Conservation (phyloP, 306 rosid genomes). For the Carpinus viminea region DNA sequence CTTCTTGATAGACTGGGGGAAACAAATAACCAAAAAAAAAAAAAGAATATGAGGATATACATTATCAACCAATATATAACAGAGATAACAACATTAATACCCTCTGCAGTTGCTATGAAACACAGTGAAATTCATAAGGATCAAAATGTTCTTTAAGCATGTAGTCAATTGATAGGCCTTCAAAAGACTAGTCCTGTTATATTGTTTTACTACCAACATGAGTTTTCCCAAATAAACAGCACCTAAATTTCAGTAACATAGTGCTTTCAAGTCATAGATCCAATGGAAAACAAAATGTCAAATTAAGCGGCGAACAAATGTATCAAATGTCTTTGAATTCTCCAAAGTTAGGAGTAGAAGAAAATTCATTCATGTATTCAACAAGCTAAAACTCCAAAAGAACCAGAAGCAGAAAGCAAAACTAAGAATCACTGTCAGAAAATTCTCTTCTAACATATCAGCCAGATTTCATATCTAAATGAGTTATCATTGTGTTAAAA, state of each 20-base stretch:
- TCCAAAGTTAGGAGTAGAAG: background rate
- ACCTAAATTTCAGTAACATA: background rate
- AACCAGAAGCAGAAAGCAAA: background rate
- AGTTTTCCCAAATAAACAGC: background rate
- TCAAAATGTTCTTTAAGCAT: background rate
- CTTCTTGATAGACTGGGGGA: slow-evolving; percentile 28
- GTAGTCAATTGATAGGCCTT: background rate
- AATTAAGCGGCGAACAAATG: background rate
- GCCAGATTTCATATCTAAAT: background rate
- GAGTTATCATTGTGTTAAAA: background rate
- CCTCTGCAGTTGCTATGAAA: background rate
- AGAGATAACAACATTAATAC: background rate
- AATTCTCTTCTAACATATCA: background rate
- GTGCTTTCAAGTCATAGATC: background rate
- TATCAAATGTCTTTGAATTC: background rate
- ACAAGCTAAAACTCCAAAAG: background rate
- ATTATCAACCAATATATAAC: background rate
- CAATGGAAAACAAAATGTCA: background rate
- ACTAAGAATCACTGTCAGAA: background rate
- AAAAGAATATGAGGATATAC: slow-evolving; percentile 2
- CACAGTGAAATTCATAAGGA: background rate
- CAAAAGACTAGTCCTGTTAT: background rate
- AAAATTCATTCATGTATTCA: background rate
- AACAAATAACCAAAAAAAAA: slow-evolving; percentile 16
- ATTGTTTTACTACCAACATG: background rate